Base-by-base conservation (phyloP, 1,139 yeast genomes). In the Geotrichum cucujoidarum region DNA sequence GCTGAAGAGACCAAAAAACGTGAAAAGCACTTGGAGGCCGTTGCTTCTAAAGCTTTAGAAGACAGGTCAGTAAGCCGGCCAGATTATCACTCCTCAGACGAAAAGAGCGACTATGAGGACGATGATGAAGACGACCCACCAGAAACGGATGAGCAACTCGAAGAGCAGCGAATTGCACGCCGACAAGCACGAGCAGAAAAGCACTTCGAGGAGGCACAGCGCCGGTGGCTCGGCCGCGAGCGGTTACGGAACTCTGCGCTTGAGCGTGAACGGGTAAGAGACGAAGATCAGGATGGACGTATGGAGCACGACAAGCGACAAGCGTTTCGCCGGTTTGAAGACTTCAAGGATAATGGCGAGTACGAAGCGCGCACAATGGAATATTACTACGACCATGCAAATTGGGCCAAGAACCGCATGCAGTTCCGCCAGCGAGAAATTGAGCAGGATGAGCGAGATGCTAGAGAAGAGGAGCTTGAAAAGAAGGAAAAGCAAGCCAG, bases 371-470 rank as follows among this genome's bases (percentile, higher is more conserved):
- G 55, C 11, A 45, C 49, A 17, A 55, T 59, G 47, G 60, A 60
- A 34, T 67, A 65, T 49, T 66, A 62, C 49, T 55, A 56, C 34
- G 66, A 66, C 48, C 65, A 60, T 30, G 56, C 65, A 2, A 54
- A 59, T 2, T 67, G 71, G 71, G 55, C 58, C n/a, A 60, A 65
- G 36, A 51, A 55, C 16, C 58, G 70, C 33, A 54, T 54, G 43
- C 51, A 48, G 11, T 53, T 52, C 35, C 50, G 68, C 18, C 50
- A 50, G 20, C 53, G 64, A 17, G 71, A 67, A 43, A 48, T 53
- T 10, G 63, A 59, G 17, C 52, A 51, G 10, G 71, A 67, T 44
- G 53, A 51, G 13, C 56, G 52, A 16, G 69, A 66, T 43, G 55
- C 54, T 16, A 51, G 44, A 13, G 57, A 51, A 2, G 64, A 62